Evolutionary conservation across 768 basidiomycete genomes (phyloP).

Genomic region (Boletus subparvulus): DNA sequence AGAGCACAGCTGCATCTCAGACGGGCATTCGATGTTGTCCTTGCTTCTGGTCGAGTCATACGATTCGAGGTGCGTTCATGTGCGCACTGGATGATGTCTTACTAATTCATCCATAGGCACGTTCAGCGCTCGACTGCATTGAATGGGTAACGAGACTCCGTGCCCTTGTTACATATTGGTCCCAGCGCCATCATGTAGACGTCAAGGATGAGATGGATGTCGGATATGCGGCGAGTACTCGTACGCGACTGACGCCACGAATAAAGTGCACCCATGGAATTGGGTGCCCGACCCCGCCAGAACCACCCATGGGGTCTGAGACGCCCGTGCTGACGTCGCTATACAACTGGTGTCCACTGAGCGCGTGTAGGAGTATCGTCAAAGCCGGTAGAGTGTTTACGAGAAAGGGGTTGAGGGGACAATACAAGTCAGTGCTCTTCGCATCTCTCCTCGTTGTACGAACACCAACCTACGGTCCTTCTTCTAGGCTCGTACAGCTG

Average conservation of each 20-base stretch:
- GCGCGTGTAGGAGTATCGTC: conserved; percentile 73
- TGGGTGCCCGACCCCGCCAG: conserved; percentile 46
- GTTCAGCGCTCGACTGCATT: conserved; percentile 61
- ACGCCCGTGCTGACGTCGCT: conserved; percentile 59
- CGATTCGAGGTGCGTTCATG: conserved; percentile 71
- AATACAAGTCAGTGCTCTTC: conserved; percentile 73
- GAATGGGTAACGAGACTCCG: conserved; percentile 86
- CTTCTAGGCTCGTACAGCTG: conserved; percentile 61
- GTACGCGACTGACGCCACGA: conserved; percentile 61
- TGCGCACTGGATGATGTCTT: background rate
- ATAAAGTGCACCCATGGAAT: conserved; percentile 34
- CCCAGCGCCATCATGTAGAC: conserved; percentile 68
- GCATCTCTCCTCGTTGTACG: too few species aligned
- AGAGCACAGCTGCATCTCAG: conserved; percentile 50
- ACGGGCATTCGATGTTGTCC: conserved; percentile 75
- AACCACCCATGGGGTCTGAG: conserved; percentile 52
- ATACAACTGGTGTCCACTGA: conserved; percentile 87
- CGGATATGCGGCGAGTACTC: conserved; percentile 49
- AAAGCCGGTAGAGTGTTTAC: conserved; percentile 74
- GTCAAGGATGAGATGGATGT: conserved; percentile 81
- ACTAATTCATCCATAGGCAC: conserved; percentile 43
- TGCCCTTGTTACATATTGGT: conserved; percentile 77
- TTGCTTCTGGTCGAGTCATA: conserved; percentile 65
- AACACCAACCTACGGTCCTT: background rate
- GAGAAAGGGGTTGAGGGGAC: conserved; percentile 66